Conservation (phyloP, 2,329 filamentous ascomycete species). For the Rhynchosporium graminicola region DNA sequence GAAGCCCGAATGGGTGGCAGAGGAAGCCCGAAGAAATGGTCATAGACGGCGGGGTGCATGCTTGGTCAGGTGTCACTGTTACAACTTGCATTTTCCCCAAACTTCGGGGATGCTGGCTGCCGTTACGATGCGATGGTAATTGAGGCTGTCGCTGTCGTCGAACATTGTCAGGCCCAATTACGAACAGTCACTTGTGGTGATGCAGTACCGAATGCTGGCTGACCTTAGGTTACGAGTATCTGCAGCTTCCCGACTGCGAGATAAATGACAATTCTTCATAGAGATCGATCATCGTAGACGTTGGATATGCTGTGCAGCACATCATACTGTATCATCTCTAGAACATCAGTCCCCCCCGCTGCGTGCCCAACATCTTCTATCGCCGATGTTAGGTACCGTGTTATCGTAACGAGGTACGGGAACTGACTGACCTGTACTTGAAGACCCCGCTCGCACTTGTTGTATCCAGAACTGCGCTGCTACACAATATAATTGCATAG, state of each 20-base stretch:
- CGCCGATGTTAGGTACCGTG: neutral
- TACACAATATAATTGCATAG: neutral
- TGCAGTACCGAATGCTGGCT: neutral
- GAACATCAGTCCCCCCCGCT: neutral
- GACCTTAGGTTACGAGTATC: neutral
- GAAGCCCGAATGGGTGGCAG: constrained; percentile 22
- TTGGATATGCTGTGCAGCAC: constrained; percentile 10
- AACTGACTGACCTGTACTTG: neutral
- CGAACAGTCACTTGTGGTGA: neutral
- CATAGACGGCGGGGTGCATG: constrained; percentile 21
- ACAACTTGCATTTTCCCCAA: constrained; percentile 4
- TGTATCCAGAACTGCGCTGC: neutral
- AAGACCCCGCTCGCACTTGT: neutral
- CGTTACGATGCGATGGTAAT: constrained; percentile 12
- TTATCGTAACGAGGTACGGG: neutral
- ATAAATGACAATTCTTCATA: constrained; percentile 17
- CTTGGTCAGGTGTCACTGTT: constrained; percentile 14
- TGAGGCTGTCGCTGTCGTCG: neutral
- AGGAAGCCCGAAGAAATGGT: constrained; percentile 16
- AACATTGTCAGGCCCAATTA: neutral
- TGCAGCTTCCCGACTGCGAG: constrained; percentile 19
- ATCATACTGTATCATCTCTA: neutral
- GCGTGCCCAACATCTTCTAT: neutral
- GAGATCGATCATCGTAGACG: constrained; percentile 19
- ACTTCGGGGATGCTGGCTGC: constrained; percentile 9